Evolutionary conservation across 176 grass and related monocot species (phyloP).

Genomic region (Triticum urartu): DNA sequence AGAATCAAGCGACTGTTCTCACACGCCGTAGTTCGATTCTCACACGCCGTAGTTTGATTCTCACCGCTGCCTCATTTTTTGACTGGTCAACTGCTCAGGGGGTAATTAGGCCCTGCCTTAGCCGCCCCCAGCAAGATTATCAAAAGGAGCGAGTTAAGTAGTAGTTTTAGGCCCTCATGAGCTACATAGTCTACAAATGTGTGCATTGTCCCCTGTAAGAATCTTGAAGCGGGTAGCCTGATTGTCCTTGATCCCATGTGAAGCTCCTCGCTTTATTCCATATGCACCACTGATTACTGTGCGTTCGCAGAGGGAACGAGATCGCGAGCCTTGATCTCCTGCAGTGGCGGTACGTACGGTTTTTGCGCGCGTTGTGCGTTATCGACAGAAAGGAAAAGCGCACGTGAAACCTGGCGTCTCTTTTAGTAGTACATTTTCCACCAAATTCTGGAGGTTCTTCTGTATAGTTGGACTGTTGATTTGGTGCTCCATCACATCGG

Average conservation of each 20-base stretch:
- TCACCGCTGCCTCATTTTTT: constrained; percentile 42
- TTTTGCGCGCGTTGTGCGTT: not conserved
- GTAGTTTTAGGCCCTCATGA: constrained; percentile 42
- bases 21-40: no score
- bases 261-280: constrained; percentile 48
- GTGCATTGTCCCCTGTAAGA: constrained; percentile 50
- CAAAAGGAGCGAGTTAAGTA: constrained; percentile 61
- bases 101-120: no score
- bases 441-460: constrained; percentile 21
- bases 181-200: constrained; percentile 51
- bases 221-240: constrained; percentile 40
- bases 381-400: not conserved
- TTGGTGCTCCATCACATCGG: not conserved
- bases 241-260: constrained; percentile 67
- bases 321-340: constrained; percentile 4
- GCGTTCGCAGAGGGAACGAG: constrained; percentile 17
- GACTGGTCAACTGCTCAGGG: constrained; percentile 67
- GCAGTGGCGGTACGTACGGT: not conserved
- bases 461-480: not conserved
- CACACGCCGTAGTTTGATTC: constrained; percentile 26
- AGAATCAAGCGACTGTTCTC: constrained; percentile 26
- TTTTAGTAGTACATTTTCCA: constrained; percentile 8
- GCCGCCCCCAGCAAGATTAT: constrained; percentile 51
- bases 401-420: constrained; percentile 25
- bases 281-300: constrained; percentile 27